A percentile compares a stretch with the other conserved stretches of the same genome.
phyloP scores from a whole-genome alignment of 345 rosid genomes.

The Pugionium cornutum region DNA sequence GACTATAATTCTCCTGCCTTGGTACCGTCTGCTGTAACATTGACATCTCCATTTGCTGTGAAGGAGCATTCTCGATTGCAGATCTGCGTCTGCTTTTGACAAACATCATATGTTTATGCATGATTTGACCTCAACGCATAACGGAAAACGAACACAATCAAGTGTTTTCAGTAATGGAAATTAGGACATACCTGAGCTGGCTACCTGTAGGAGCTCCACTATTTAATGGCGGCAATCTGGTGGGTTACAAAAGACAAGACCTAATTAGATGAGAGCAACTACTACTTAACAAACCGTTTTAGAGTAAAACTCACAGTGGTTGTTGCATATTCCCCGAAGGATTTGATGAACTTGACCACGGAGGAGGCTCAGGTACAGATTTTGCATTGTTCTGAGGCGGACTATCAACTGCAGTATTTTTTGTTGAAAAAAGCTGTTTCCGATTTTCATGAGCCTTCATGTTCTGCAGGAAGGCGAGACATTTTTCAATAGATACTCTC shows the following conservation, averaged over 20 bases:
- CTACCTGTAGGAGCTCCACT: constrained; percentile 52
- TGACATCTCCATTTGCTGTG: constrained; percentile 80
- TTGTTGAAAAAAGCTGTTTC: constrained; percentile 71
- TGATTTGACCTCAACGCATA: constrained; percentile 7
- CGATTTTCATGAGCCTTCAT: constrained; percentile 90
- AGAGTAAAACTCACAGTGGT: constrained; percentile 50
- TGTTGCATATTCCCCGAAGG: constrained; percentile 45
- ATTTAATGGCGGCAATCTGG: constrained; percentile 52
- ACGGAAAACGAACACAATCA: constrained; percentile 14
- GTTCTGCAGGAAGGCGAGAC: constrained; percentile 49
- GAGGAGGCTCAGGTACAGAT: constrained; percentile 72
- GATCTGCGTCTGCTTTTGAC: constrained; percentile 70
- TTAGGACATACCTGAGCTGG: constrained; percentile 71
- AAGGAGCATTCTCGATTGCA: constrained; percentile 64
- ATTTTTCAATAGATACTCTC: not conserved
- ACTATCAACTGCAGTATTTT: constrained; percentile 60
- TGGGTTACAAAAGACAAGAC: constrained; percentile 12
- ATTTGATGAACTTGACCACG: constrained; percentile 73
- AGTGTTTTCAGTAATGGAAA: not conserved
- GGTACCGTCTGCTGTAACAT: constrained; percentile 89
- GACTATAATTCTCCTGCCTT: constrained; percentile 67
- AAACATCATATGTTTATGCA: constrained; percentile 14
- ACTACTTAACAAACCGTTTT: not conserved
- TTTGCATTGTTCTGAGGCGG: constrained; percentile 49
- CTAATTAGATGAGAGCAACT: constrained; percentile 30